phyloP scores from a whole-genome alignment of 305 asterid genomes.

The Petunia hybrid region DNA sequence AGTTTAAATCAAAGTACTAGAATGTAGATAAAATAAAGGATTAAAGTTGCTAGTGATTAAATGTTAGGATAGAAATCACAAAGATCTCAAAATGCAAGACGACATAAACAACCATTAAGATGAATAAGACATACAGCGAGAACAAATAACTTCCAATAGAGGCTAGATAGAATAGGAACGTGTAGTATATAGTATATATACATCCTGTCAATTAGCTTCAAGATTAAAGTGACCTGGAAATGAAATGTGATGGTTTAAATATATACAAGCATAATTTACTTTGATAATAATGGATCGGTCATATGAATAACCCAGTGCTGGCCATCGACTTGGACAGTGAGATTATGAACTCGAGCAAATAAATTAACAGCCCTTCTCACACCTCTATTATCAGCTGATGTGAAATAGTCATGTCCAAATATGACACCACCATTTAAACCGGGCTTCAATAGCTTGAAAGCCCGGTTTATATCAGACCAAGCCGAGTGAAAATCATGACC shows the following conservation, averaged over 20 bases:
- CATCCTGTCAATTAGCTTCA: neutral
- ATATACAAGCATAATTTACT: neutral
- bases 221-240: neutral
- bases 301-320: slow-evolving; percentile 56
- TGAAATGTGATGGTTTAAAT: neutral
- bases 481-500: slow-evolving; percentile 67
- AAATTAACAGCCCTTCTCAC: slow-evolving; percentile 58
- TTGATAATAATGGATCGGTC: slow-evolving; percentile 25
- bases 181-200: neutral
- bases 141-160: no score
- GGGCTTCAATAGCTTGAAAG: slow-evolving; percentile 50
- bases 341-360: slow-evolving; percentile 50
- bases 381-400: slow-evolving; percentile 49
- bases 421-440: slow-evolving; percentile 43
- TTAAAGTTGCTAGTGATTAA: neutral
- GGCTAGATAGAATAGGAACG: neutral
- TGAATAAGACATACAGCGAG: neutral
- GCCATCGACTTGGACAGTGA: slow-evolving; percentile 51
- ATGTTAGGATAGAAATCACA: neutral
- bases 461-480: slow-evolving; percentile 60
- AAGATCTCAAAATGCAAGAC: neutral
- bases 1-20: neutral
- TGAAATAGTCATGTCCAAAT: slow-evolving; percentile 58
- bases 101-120: neutral
- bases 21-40: neutral